Evolutionary conservation across 2,329 filamentous ascomycete species (phyloP), one percentile per base, ranked within the genome.

Genomic region (Colletotrichum lindemuthianum): DNA sequence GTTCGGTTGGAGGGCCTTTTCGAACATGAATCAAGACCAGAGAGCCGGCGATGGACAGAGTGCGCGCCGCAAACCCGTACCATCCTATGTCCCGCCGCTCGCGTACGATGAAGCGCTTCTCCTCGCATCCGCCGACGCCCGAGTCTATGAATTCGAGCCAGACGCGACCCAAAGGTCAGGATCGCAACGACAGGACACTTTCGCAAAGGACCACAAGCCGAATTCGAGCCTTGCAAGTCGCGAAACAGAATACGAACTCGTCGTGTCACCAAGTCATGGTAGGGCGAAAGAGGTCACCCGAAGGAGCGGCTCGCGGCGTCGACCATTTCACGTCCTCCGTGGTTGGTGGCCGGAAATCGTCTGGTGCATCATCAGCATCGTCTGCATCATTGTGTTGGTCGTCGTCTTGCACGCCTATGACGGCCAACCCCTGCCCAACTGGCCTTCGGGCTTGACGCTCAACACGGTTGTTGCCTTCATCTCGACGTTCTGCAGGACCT

Each of bases 381-480:
- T 41, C 5, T 58, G 36, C 34, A 33, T 67, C 39, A 41, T 58
- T 8, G 67, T 79, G 76, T 44, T 69, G 9, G 44, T 65, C 33
- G 33, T 55, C 32, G 53, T 66, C 2, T 47, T 69, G 2, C n/a
- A 12, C 12, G 33, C 39, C 6, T 65, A 54, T 51, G 63, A 75
- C 34, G 64, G 67, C 12, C 63, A 68, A 13, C 63, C 67, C 0
- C 65, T 70, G 4, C 71, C 71, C 0, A 55, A 69, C 1, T 68
- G 70, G 68, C 67, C 66, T 2, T 39, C 70, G 9, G 70, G 70
- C 5, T 54, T 73, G 45, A 75, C 71, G 0, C 69, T 74, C 47
- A 75, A 75, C 60, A 73, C 73, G 0, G 53, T 73, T 3, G 55
- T 74, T 3, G 70, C 70, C 5, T 68, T 74, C 53, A 59, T 75